These are phyloP conservation scores for Syncephalastrum racemosum DNA, from an alignment of 371 early-diverging fungal genomes.

Conservation along the genomic window DNA sequence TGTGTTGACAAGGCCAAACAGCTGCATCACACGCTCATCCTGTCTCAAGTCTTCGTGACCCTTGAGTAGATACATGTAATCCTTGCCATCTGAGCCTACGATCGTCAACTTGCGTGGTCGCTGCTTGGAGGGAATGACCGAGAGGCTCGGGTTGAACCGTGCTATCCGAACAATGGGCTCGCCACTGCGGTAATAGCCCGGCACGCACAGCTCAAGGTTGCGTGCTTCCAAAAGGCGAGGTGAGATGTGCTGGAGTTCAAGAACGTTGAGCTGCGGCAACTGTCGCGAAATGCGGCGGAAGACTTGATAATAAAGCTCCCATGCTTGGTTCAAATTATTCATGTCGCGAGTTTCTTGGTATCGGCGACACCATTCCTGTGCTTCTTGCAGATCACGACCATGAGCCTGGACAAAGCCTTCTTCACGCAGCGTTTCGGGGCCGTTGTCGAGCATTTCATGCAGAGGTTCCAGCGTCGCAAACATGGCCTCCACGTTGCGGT, in stretches of 20 bases:
- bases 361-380: slow-evolving; percentile 86
- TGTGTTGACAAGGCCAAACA: slow-evolving; percentile 97
- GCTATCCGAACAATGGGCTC: slow-evolving; percentile 87
- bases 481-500: slow-evolving; percentile 91
- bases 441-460: slow-evolving; percentile 88
- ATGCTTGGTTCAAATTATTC: slow-evolving; percentile 90
- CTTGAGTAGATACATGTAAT: slow-evolving; percentile 93
- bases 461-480: slow-evolving; percentile 86
- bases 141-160: slow-evolving; percentile 79
- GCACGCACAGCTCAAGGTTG: slow-evolving; percentile 90
- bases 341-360: slow-evolving; percentile 77
- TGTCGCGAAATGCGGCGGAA: slow-evolving; percentile 85
- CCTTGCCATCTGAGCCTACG: slow-evolving; percentile 87
- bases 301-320: slow-evolving; percentile 94
- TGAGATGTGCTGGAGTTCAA: slow-evolving; percentile 91
- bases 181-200: slow-evolving; percentile 90
- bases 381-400: slow-evolving; percentile 92
- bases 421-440: slow-evolving; percentile 94
- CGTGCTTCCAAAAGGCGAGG: slow-evolving; percentile 85
- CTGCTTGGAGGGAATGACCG: slow-evolving; percentile 93
- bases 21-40: slow-evolving; percentile 99
- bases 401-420: slow-evolving; percentile 93
- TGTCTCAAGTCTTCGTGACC: slow-evolving; percentile 98
- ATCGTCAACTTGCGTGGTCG: slow-evolving; percentile 88
- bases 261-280: slow-evolving; percentile 78